Percentiles rank a stretch among this genome's conserved stretches.
Evolutionary conservation across 306 rosid species (phyloP).

Genomic region (Rosa persica): DNA sequence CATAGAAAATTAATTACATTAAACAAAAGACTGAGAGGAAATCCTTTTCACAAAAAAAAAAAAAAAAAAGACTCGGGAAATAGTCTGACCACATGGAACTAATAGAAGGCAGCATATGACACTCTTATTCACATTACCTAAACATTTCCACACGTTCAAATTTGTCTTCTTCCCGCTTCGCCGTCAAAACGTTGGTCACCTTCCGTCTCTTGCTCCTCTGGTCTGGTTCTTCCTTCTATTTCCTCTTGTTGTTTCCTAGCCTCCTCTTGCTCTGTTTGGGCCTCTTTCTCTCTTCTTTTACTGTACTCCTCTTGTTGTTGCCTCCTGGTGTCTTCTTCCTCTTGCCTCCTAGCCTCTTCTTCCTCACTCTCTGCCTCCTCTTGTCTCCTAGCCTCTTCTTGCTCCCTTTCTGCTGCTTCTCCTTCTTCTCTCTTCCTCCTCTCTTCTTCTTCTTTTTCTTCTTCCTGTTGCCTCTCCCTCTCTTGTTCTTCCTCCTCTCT

Average conservation of each 20-base stretch:
- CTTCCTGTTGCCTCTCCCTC: neutral
- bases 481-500: neutral
- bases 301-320: slow-evolving; percentile 14
- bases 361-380: neutral
- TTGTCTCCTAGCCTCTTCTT: neutral
- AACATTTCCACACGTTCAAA: slow-evolving; percentile 17
- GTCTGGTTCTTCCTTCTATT: neutral
- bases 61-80: too few relatives aligned
- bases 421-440: neutral
- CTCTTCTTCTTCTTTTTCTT: neutral
- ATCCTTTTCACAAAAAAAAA: too few relatives aligned
- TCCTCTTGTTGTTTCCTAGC: neutral
- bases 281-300: slow-evolving; percentile 5
- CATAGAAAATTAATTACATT: neutral
- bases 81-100: neutral
- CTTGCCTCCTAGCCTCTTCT: neutral
- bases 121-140: neutral
- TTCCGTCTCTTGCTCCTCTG: neutral
- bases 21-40: neutral
- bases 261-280: neutral
- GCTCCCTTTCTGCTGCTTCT: neutral
- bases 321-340: neutral
- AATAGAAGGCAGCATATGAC: neutral
- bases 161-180: slow-evolving; percentile 30
- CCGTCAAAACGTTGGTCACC: neutral